A percentile compares a stretch with the other conserved stretches of the same genome.
These are phyloP conservation scores for Backusella circina DNA, from an alignment of 192 early-diverging fungal species.

Conservation along the genomic window DNA sequence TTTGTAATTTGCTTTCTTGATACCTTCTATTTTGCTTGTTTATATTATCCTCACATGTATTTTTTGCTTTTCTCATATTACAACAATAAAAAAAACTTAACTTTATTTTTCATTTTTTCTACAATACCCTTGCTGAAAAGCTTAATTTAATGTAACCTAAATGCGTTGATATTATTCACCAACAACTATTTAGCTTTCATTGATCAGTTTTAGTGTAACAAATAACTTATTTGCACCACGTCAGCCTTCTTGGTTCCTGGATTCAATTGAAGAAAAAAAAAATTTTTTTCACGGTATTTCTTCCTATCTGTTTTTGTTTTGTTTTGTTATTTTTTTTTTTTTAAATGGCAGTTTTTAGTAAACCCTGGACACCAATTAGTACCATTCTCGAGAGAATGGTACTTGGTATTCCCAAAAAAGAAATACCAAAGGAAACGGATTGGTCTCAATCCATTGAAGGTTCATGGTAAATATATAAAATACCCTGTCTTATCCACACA, in stretches of 20 bases:
- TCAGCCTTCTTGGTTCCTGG: background rate
- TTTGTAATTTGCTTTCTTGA: background rate
- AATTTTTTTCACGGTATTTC: background rate
- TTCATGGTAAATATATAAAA: constrained; percentile 38
- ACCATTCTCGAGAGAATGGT: background rate
- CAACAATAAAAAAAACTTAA: background rate
- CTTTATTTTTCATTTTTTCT: background rate
- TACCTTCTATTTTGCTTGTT: background rate
- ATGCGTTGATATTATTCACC: background rate
- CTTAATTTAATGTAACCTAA: background rate
- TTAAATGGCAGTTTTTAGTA: background rate
- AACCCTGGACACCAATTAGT: background rate
- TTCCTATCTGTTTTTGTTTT: background rate
- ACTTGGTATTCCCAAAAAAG: constrained; percentile 11
- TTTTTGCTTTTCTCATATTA: background rate
- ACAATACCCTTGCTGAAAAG: background rate
- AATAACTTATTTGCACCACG: background rate
- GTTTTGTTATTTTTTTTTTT: background rate
- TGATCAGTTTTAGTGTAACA: background rate
- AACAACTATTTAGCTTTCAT: background rate
- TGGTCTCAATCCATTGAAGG: constrained; percentile 44
- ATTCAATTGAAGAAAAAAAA: background rate
- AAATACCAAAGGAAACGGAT: constrained; percentile 44
- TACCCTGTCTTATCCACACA: background rate
- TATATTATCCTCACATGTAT: background rate